phyloP scores from a whole-genome alignment of 352 stramenopile species.

The Phytopythium sindhum region DNA sequence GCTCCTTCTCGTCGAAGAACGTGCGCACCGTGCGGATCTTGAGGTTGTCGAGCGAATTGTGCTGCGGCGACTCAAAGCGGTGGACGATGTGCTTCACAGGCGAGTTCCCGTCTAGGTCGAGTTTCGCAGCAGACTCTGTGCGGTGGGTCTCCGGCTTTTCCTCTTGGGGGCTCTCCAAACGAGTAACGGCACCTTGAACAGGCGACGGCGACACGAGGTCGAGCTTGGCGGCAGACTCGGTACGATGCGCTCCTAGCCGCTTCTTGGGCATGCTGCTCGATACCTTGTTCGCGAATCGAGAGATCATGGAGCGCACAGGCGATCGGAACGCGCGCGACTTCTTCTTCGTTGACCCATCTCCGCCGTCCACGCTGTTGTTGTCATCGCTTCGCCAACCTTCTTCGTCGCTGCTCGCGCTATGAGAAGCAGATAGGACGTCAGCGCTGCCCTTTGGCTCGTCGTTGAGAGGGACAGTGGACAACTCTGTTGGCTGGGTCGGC shows the following conservation, averaged over 20 bases:
- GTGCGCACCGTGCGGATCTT: slow-evolving; percentile 53
- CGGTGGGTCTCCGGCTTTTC: slow-evolving; percentile 17
- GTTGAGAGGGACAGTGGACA: neutral
- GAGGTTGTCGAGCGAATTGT: slow-evolving; percentile 42
- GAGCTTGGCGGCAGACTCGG: slow-evolving; percentile 23
- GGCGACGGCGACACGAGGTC: slow-evolving; percentile 18
- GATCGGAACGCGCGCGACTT: slow-evolving; percentile 6
- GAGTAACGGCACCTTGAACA: slow-evolving; percentile 11
- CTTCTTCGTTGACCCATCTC: slow-evolving; percentile 15
- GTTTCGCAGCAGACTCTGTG: slow-evolving; percentile 24
- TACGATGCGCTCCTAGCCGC: slow-evolving; percentile 12
- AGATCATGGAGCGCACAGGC: slow-evolving; percentile 22
- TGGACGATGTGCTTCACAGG: slow-evolving; percentile 47
- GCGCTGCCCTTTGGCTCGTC: neutral
- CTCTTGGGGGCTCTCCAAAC: slow-evolving; percentile 28
- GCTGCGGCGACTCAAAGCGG: slow-evolving; percentile 52
- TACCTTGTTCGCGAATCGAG: slow-evolving; percentile 28
- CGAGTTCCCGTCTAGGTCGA: slow-evolving; percentile 22
- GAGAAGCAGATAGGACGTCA: neutral
- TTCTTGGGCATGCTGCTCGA: slow-evolving; percentile 18
- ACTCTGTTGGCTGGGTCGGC: neutral
- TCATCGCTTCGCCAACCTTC: slow-evolving; percentile 8
- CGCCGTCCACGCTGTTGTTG: slow-evolving; percentile 4
- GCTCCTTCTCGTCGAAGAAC: slow-evolving; percentile 45
- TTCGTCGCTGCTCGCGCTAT: slow-evolving; percentile 4